Conservation (phyloP, 2,329 filamentous ascomycete species). For the Didymella arachidicola region DNA sequence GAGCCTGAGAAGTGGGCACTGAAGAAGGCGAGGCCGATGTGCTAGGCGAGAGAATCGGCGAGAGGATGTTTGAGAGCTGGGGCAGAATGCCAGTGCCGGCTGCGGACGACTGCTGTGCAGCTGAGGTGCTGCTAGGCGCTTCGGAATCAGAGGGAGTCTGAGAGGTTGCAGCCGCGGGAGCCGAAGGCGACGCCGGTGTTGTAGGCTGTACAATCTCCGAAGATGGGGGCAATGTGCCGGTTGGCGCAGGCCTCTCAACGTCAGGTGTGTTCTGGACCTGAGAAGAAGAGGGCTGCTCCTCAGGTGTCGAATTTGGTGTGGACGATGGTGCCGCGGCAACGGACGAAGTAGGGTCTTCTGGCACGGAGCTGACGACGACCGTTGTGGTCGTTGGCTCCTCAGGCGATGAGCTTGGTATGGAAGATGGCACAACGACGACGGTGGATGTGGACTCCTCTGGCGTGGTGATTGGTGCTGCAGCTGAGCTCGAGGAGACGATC, state of each 20-base stretch:
- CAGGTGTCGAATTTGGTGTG: not conserved
- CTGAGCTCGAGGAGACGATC: not conserved
- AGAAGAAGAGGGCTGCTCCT: constrained; percentile 2
- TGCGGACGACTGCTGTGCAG: constrained; percentile 3
- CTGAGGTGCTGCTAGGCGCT: constrained; percentile 8
- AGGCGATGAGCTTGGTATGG: not conserved
- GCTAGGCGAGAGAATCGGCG: constrained; percentile 8
- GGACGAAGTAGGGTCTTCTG: not conserved
- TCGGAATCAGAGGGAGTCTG: constrained; percentile 18
- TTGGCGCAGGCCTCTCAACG: constrained; percentile 4
- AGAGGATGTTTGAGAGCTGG: constrained; percentile 6
- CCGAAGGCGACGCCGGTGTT: constrained; percentile 7
- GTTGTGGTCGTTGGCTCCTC: not conserved
- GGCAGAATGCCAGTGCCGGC: constrained; percentile 14
- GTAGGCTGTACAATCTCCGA: constrained; percentile 14
- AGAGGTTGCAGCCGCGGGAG: constrained; percentile 16
- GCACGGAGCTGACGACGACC: not conserved
- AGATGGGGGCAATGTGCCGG: constrained; percentile 3
- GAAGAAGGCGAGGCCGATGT: constrained; percentile 4
- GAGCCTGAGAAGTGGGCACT: not conserved
- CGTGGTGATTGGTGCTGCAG: constrained; percentile 2
- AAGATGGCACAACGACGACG: not conserved
- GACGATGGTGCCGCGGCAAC: not conserved
- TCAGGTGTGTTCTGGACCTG: constrained; percentile 6
- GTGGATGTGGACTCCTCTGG: not conserved